phyloP scores from a whole-genome alignment of 148 eudicot species.

The Salicornia ramosissima region DNA sequence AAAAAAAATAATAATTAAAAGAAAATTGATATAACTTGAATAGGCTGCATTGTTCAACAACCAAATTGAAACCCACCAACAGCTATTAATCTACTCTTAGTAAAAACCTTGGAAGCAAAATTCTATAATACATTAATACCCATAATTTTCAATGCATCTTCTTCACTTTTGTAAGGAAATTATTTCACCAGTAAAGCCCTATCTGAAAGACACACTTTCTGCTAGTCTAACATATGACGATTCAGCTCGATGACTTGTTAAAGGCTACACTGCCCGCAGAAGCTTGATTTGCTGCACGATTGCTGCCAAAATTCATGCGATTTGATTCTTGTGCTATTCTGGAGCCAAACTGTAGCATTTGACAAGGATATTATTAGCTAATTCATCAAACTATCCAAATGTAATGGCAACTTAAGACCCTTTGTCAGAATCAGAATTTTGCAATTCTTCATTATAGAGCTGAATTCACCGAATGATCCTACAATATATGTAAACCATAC shows the following conservation, averaged over 20 bases:
- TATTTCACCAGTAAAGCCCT: neutral
- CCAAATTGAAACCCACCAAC: too few relatives aligned
- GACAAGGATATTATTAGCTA: neutral
- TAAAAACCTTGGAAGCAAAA: too few relatives aligned
- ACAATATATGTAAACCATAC: too few relatives aligned
- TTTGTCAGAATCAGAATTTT: neutral
- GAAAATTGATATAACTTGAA: too few relatives aligned
- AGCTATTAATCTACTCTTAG: too few relatives aligned
- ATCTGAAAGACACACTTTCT: neutral
- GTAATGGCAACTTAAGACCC: neutral
- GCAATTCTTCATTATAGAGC: too few relatives aligned
- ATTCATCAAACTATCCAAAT: neutral
- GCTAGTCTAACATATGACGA: neutral
- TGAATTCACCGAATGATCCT: too few relatives aligned
- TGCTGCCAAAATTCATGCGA: constrained; percentile 81
- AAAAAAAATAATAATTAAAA: too few relatives aligned
- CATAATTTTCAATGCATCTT: too few relatives aligned
- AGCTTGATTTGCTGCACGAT: constrained; percentile 88
- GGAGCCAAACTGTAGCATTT: constrained; percentile 67
- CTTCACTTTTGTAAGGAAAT: too few relatives aligned
- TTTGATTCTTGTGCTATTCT: constrained; percentile 94
- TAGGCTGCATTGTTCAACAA: too few relatives aligned
- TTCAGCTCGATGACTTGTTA: constrained; percentile 21
- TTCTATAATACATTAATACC: too few relatives aligned
- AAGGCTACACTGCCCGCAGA: constrained; percentile 71